Base-by-base conservation (phyloP, 768 basidiomycete genomes). In the Kwoniella bestiolae region DNA sequence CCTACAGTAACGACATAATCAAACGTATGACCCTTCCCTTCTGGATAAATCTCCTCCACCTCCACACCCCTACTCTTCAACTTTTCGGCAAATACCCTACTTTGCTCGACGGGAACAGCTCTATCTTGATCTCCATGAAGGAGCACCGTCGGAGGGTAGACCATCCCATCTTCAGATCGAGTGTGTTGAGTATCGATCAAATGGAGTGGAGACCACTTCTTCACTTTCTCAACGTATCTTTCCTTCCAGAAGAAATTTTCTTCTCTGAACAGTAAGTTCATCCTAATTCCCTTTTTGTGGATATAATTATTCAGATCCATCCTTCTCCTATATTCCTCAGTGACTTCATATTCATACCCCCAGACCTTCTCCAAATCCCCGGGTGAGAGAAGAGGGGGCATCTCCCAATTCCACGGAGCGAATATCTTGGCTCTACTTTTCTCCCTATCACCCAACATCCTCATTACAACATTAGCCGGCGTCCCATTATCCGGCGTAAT, bases 51-150 rank as follows among this genome's bases (percentile, higher is more conserved):
- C 26, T 59, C 56, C 21, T 29, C 25, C 12, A 56, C 50, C 18
- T 14, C 31, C 29, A 65, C 51, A n/a, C 59, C 53, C 12, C 50
- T 11, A 9, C 44, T 32, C 41, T 62, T 60, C 5, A 66, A 38
- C 29, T 32, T 56, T 18, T 56, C 41, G 5, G 41, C 60, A 18
- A 69, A 56, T 16, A 3, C 21, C 5, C 57, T 21, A 26, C 65
- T 65, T 55, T 66, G 68, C 26, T 49, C 51, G 12, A 69, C 34
- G 21, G 56, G 62, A 16, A 69, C 68, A 11, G 38, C 49, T 32
- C 3, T 16, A 44, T 69, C 68, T 12, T 51, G 34, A 18, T 46
- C 52, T 5, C 68, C 68, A 51, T 69, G 68, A 25, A 69, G 25
- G 21, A 69, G 6, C 25, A 45, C 31, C 2, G 60, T 63, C 2